phyloP scores from a whole-genome alignment of 257 asterid species.

The Ophiorrhiza pumila region DNA sequence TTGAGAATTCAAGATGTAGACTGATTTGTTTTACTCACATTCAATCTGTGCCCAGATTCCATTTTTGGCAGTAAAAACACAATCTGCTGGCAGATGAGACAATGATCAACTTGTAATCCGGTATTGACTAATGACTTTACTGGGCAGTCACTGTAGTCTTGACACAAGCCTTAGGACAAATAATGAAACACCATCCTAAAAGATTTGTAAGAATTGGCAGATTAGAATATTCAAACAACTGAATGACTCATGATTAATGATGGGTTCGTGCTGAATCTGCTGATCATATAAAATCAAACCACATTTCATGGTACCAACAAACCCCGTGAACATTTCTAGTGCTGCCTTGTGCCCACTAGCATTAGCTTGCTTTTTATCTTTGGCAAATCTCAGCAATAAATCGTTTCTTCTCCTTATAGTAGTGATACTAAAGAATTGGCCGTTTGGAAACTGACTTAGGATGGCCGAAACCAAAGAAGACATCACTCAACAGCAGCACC shows the following conservation, averaged over 20 bases:
- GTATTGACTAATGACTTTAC: neutral
- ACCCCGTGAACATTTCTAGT: neutral
- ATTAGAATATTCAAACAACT: neutral
- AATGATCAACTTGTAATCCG: neutral
- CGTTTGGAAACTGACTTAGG: neutral
- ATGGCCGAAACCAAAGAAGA: slow-evolving; percentile 51
- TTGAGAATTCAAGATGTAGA: no score
- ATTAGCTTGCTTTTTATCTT: neutral
- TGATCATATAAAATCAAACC: neutral
- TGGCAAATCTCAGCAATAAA: neutral
- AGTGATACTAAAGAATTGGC: neutral
- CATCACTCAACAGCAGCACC: slow-evolving; percentile 22
- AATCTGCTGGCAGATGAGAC: neutral
- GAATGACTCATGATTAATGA: neutral
- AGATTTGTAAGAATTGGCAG: no score
- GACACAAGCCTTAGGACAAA: neutral
- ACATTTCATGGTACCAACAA: neutral
- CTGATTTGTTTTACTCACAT: no score
- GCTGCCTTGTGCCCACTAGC: neutral
- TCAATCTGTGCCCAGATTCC: no score
- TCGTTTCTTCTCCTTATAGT: neutral
- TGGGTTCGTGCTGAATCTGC: no score
- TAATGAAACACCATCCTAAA: neutral
- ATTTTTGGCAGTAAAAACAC: no score
- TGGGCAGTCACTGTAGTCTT: neutral